Conservation (phyloP, 768 basidiomycete species). For the Russula sp. region DNA sequence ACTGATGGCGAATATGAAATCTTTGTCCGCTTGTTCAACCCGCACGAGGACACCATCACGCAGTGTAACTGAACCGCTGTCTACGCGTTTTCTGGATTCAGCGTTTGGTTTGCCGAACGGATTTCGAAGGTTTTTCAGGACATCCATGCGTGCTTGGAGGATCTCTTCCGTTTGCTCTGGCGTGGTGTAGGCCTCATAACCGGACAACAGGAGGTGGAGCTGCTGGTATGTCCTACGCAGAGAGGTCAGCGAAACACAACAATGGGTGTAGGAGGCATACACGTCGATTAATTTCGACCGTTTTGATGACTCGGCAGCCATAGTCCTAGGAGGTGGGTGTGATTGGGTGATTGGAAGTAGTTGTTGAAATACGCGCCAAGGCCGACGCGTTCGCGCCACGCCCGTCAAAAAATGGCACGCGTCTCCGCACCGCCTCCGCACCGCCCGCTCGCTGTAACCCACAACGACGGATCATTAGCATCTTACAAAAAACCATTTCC, state of each 20-base stretch:
- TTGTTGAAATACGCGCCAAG: slow-evolving; percentile 1
- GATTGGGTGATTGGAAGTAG: not conserved
- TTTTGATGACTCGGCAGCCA: slow-evolving; percentile 45
- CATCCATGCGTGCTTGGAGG: slow-evolving; percentile 49
- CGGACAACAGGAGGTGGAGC: slow-evolving; percentile 53
- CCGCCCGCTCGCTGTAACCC: not conserved
- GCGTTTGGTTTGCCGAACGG: slow-evolving; percentile 68
- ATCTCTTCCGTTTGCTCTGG: slow-evolving; percentile 54
- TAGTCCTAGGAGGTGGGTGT: slow-evolving; percentile 19
- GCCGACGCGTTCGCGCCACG: slow-evolving; percentile 14
- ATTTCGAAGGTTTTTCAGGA: slow-evolving; percentile 50
- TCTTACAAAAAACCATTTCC: too few relatives aligned
- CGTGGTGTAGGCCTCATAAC: slow-evolving; percentile 52
- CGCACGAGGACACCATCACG: slow-evolving; percentile 55
- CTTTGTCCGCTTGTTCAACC: slow-evolving; percentile 65
- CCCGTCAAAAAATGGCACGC: not conserved
- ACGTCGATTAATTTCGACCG: slow-evolving; percentile 69
- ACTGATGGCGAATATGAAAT: slow-evolving; percentile 67
- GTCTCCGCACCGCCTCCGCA: too few relatives aligned
- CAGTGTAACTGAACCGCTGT: slow-evolving; percentile 63
- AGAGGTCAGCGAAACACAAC: not conserved
- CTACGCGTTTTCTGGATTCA: slow-evolving; percentile 59
- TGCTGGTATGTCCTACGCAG: slow-evolving; percentile 54
- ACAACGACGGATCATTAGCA: not conserved
- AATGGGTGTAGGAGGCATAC: slow-evolving; percentile 37